Conservation (phyloP, 495 filamentous ascomycete species). For the Annulohypoxylon maeteangense region DNA sequence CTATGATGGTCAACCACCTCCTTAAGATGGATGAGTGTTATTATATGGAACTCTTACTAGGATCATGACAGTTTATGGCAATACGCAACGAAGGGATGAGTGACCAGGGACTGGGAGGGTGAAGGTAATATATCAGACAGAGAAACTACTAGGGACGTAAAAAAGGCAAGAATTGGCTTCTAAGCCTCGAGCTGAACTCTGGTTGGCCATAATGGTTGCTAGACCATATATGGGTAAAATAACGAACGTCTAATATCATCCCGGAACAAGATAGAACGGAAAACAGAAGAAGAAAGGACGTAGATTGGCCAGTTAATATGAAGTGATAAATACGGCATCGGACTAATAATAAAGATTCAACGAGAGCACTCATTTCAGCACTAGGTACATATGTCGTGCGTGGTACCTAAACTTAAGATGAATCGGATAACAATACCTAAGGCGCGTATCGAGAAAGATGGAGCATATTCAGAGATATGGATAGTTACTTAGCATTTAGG, state of each 20-base stretch:
- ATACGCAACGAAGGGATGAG: slow-evolving; percentile 12
- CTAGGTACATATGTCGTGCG: too few relatives aligned
- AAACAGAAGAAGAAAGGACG: not conserved
- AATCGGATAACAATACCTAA: too few relatives aligned
- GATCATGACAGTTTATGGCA: slow-evolving; percentile 11
- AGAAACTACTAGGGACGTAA: slow-evolving; percentile 13
- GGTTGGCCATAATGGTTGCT: slow-evolving; percentile 7
- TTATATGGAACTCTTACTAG: not conserved
- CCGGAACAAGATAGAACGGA: not conserved
- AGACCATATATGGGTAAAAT: slow-evolving; percentile 30
- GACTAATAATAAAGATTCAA: too few relatives aligned
- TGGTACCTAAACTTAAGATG: too few relatives aligned
- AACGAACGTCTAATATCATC: slow-evolving; percentile 5
- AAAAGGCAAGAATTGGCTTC: not conserved
- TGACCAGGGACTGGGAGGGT: not conserved
- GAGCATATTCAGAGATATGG: too few relatives aligned
- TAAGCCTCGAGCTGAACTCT: slow-evolving; percentile 6
- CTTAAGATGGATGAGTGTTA: not conserved
- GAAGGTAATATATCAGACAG: slow-evolving; percentile 7
- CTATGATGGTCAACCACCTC: not conserved
- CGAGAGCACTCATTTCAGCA: too few relatives aligned
- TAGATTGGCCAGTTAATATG: not conserved
- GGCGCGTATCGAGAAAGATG: too few relatives aligned
- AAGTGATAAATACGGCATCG: not conserved
- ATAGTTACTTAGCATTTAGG: too few relatives aligned